phyloP scores from a whole-genome alignment of 768 basidiomycete genomes.

The Nidularia pulvinata region DNA sequence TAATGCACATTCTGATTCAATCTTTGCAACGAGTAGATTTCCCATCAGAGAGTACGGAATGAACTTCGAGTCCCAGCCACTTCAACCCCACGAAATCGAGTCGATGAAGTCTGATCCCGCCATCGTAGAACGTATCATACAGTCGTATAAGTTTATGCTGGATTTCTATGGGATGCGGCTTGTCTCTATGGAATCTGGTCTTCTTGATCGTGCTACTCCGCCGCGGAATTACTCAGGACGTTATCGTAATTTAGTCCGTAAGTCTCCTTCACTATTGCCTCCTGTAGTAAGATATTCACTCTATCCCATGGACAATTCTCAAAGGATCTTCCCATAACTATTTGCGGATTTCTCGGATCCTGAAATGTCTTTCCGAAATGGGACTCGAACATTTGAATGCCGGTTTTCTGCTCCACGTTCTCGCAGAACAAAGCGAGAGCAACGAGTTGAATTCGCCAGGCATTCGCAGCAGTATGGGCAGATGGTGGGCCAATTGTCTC shows the following conservation, averaged over 20 bases:
- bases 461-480: constrained; percentile 66
- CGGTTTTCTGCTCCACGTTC: constrained; percentile 68
- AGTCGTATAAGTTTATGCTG: constrained; percentile 73
- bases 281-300: constrained; percentile 6
- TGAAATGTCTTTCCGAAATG: constrained; percentile 74
- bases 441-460: constrained; percentile 45
- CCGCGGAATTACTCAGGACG: constrained; percentile 50
- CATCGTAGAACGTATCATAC: constrained; percentile 48
- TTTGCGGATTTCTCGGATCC: constrained; percentile 74
- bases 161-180: constrained; percentile 82
- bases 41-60: constrained; percentile 76
- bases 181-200: constrained; percentile 54
- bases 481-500: constrained; percentile 79
- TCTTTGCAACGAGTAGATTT: constrained; percentile 38
- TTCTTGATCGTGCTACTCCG: constrained; percentile 48
- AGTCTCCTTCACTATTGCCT: constrained; percentile 24
- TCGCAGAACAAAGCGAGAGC: constrained; percentile 67
- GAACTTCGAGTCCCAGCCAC: constrained; percentile 66
- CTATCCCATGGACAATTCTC: background rate
- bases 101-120: constrained; percentile 49
- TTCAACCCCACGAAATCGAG: constrained; percentile 63
- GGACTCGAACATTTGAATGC: constrained; percentile 64
- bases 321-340: constrained; percentile 73
- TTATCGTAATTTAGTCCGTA: constrained; percentile 67
- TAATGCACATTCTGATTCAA: too few species aligned